Base-by-base conservation (phyloP, 2,329 filamentous ascomycete species). In the Aspergillus vadensis region DNA sequence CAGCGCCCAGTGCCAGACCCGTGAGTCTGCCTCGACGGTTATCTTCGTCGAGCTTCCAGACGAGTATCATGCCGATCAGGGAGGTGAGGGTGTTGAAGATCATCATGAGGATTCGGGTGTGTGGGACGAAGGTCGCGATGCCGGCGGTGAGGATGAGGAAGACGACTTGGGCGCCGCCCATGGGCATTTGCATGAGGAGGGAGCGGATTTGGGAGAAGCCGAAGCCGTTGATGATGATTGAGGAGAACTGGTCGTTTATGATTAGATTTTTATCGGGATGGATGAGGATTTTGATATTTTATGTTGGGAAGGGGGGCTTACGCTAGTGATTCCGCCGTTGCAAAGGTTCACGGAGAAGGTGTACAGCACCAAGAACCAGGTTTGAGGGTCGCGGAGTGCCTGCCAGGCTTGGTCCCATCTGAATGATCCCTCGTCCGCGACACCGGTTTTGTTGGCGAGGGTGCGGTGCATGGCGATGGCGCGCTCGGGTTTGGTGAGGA, bases 401-500 rank as follows among this genome's bases (percentile, higher is more conserved):
- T 67, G 61, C 64, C 73, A 73, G 6, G 80, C 76, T 66, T 82
- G 80, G 55, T 76, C 72, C 69, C 65, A 70, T 58, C 75, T 76
- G 68, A 81, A 82, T 0, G 65, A 62, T 12, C 81, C 77, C 1
- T 73, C 73, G 63, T 85, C 85, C 70, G 84, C 82, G 44, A 85
- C 79, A 6, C 83, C 83, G 57, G 82, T 80, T 39, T 79, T 76
- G 66, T 86, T 85, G 9, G 67, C 73, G 2, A 81, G 73, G 1
- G 85, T 81, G 27, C 84, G 79, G 59, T 82, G 81, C 10, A 84
- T 76, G 2, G 83, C 84, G 27, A 86, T 79, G 2, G 75, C 65
- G 8, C 74, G 72, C 60, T 82, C 79, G 4, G 69, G 70, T 52
- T 75, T 69, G 10, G 63, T 76, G 23, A 82, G 67, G 62, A 80